phyloP scores from a whole-genome alignment of 768 basidiomycete genomes.

The Russula sp. region DNA sequence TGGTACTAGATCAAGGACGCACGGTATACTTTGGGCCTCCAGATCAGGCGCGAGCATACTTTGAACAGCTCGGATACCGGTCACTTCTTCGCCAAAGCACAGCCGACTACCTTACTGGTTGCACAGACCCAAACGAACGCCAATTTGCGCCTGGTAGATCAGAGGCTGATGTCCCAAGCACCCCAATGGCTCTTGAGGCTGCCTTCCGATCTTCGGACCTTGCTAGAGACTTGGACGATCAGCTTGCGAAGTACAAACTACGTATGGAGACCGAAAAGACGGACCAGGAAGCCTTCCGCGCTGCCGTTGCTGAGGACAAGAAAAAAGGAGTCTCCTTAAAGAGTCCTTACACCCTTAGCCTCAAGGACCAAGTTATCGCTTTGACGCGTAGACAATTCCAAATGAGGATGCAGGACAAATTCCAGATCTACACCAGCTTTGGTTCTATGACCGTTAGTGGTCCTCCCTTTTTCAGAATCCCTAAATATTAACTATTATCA shows the following conservation, averaged over 20 bases:
- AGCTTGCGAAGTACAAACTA: constrained; percentile 50
- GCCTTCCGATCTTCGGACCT: constrained; percentile 51
- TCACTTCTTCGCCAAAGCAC: constrained; percentile 80
- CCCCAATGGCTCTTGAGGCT: constrained; percentile 60
- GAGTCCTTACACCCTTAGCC: constrained; percentile 81
- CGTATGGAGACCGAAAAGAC: constrained; percentile 52
- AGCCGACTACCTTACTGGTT: constrained; percentile 83
- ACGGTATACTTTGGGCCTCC: constrained; percentile 81
- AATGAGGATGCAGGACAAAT: constrained; percentile 65
- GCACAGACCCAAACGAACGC: constrained; percentile 82
- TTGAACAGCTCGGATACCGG: constrained; percentile 67
- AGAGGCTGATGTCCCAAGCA: constrained; percentile 52
- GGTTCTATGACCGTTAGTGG: constrained; percentile 53
- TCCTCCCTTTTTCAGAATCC: constrained; percentile 35
- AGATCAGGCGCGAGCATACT: constrained; percentile 70
- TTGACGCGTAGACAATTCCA: constrained; percentile 71
- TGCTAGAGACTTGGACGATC: constrained; percentile 38
- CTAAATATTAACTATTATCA: not conserved
- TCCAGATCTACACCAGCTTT: constrained; percentile 70
- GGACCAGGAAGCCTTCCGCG: constrained; percentile 73
- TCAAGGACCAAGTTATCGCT: constrained; percentile 66
- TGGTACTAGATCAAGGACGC: constrained; percentile 75
- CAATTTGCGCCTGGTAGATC: constrained; percentile 63
- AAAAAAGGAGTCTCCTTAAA: constrained; percentile 70
- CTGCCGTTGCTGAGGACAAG: constrained; percentile 72